Evolutionary conservation across 1,284 basidiomycete genomes (phyloP).

Genomic region (Pseudozyma hubeiensis): DNA sequence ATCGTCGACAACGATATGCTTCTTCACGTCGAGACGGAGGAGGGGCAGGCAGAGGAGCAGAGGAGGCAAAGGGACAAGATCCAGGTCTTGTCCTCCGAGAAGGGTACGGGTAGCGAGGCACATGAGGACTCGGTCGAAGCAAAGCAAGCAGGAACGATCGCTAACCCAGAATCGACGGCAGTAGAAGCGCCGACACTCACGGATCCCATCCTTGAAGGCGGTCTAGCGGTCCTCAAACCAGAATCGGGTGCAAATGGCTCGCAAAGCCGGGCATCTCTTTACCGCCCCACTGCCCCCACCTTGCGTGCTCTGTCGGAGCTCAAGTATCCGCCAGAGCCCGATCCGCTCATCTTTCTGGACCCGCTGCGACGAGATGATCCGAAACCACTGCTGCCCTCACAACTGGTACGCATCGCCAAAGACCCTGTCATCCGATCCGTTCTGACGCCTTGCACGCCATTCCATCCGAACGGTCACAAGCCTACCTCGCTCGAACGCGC

Average conservation of each 20-base stretch:
- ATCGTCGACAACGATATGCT: constrained; percentile 92
- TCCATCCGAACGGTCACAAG: constrained; percentile 52
- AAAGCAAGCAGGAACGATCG: background rate
- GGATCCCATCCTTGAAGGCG: constrained; percentile 27
- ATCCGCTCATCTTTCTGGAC: constrained; percentile 65
- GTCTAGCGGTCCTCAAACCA: constrained; percentile 21
- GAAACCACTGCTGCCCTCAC: constrained; percentile 58
- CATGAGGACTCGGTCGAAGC: background rate
- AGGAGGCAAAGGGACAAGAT: constrained; percentile 54
- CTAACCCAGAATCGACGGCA: background rate
- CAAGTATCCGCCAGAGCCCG: constrained; percentile 63
- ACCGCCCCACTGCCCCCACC: constrained; percentile 46
- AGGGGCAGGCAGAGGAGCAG: constrained; percentile 80
- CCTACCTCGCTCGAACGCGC: constrained; percentile 52
- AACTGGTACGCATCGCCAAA: constrained; percentile 57
- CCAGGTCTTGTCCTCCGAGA: constrained; percentile 18
- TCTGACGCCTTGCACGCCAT: constrained; percentile 38
- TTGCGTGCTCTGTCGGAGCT: constrained; percentile 57
- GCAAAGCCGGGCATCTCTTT: constrained; percentile 24
- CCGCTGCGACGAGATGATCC: constrained; percentile 64
- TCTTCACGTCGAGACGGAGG: constrained; percentile 80
- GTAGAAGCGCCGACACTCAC: constrained; percentile 8
- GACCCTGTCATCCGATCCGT: constrained; percentile 57
- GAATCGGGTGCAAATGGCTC: background rate
- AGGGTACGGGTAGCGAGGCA: background rate